phyloP scores from a whole-genome alignment of 1,139 yeast genomes.

The Pichia sp. region DNA sequence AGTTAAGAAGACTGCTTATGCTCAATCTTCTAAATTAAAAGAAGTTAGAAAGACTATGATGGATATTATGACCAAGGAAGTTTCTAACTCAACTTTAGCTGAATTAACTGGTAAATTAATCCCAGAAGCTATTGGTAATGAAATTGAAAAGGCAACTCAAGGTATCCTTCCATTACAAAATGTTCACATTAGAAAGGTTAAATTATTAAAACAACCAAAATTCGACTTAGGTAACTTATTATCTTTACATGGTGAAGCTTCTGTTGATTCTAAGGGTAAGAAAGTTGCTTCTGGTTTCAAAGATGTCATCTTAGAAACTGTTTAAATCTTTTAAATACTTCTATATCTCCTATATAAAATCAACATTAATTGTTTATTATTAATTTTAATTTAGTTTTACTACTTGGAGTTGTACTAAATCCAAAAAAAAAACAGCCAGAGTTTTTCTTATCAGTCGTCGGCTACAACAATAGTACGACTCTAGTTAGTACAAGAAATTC shows the following conservation, averaged over 20 bases:
- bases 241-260: slow-evolving; percentile 87
- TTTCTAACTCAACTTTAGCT: slow-evolving; percentile 75
- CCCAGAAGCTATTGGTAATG: slow-evolving; percentile 89
- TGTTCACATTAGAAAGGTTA: slow-evolving; percentile 88
- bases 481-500: too few relatives aligned
- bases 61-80: slow-evolving; percentile 83
- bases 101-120: slow-evolving; percentile 84
- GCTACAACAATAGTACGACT: too few relatives aligned
- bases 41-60: slow-evolving; percentile 76
- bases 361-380: slow-evolving; percentile 11
- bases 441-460: too few relatives aligned
- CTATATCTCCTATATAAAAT: slow-evolving; percentile 14
- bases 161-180: slow-evolving; percentile 84
- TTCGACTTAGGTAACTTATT: slow-evolving; percentile 83
- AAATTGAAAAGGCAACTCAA: slow-evolving; percentile 80
- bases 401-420: too few relatives aligned
- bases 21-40: slow-evolving; percentile 86
- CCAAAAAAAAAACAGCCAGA: too few relatives aligned
- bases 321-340: slow-evolving; percentile 34
- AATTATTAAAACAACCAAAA: slow-evolving; percentile 86
- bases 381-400: not conserved
- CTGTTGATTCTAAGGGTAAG: slow-evolving; percentile 79
- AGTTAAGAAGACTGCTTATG: slow-evolving; percentile 85
- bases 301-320: slow-evolving; percentile 85
- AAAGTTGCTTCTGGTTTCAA: slow-evolving; percentile 82